Conservation (phyloP, 1,139 yeast genomes). For the Insectozyma bohioensis region DNA sequence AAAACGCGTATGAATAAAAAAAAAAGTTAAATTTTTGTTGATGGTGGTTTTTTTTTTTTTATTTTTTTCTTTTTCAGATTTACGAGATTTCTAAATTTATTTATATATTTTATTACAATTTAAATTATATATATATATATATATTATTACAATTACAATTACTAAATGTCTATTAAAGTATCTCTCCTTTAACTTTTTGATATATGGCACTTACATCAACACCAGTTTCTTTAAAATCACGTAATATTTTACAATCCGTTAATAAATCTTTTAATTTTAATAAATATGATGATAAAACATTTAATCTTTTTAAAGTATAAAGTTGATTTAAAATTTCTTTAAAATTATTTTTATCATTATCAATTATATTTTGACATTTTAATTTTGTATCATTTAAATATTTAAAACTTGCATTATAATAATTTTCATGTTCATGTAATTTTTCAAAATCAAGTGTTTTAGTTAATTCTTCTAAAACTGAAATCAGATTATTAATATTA, state of each 20-base stretch:
- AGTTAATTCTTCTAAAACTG: slow-evolving; percentile 4
- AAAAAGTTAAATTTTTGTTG: not conserved
- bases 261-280: slow-evolving; percentile 9
- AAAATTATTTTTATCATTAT: not conserved
- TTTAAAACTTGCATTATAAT: slow-evolving; percentile 3
- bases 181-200: slow-evolving; percentile 8
- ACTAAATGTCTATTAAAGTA: slow-evolving; percentile 3
- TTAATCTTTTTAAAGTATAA: slow-evolving; percentile 10
- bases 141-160: not conserved
- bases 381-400: slow-evolving; percentile 6
- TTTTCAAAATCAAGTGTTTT: slow-evolving; percentile 5
- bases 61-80: no score
- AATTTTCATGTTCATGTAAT: slow-evolving; percentile 7
- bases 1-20: slow-evolving; percentile 1
- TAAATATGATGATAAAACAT: slow-evolving; percentile 8
- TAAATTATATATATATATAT: not conserved
- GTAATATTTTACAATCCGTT: slow-evolving; percentile 10
- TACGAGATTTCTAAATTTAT: no score
- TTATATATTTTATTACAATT: no score
- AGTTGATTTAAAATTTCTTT: slow-evolving; percentile 5
- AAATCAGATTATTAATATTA: slow-evolving; percentile 8
- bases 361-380: slow-evolving; percentile 3
- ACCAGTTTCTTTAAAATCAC: slow-evolving; percentile 8
- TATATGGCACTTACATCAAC: slow-evolving; percentile 11
- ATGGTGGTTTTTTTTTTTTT: no score